Evolutionary conservation across 371 early-diverging fungal species (phyloP).

Genomic region (Circinella minor): DNA sequence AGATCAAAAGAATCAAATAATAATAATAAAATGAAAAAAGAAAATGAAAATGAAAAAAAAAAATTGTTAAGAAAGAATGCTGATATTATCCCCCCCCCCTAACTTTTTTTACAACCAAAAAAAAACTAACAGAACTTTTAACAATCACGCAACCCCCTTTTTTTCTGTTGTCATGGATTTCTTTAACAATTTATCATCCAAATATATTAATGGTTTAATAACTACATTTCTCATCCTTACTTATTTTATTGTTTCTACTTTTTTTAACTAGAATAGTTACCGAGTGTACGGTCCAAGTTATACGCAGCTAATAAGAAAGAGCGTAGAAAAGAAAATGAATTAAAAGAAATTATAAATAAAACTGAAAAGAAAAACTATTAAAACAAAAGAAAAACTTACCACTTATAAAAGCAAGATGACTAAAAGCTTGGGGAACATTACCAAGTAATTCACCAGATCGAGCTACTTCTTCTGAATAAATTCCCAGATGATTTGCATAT

Average conservation of each 20-base stretch:
- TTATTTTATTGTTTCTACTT: background rate
- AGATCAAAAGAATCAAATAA: too few species aligned
- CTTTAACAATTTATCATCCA: background rate
- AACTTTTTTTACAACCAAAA: too few species aligned
- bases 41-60: too few species aligned
- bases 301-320: slow-evolving; percentile 62
- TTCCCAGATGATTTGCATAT: slow-evolving; percentile 74
- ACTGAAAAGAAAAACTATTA: background rate
- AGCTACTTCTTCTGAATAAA: slow-evolving; percentile 82
- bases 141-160: background rate
- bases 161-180: background rate
- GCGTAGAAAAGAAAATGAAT: background rate
- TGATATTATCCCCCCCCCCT: too few species aligned
- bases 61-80: too few species aligned
- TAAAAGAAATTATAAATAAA: background rate
- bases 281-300: slow-evolving; percentile 71
- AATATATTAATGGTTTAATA: background rate
- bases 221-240: background rate
- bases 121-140: too few species aligned
- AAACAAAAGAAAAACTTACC: slow-evolving; percentile 35
- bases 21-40: too few species aligned
- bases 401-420: slow-evolving; percentile 79
- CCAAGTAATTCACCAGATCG: slow-evolving; percentile 76
- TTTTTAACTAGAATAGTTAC: background rate
- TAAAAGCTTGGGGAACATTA: slow-evolving; percentile 87